Conservation (phyloP, 352 stramenopile genomes). For the Blastocystis sp. region DNA sequence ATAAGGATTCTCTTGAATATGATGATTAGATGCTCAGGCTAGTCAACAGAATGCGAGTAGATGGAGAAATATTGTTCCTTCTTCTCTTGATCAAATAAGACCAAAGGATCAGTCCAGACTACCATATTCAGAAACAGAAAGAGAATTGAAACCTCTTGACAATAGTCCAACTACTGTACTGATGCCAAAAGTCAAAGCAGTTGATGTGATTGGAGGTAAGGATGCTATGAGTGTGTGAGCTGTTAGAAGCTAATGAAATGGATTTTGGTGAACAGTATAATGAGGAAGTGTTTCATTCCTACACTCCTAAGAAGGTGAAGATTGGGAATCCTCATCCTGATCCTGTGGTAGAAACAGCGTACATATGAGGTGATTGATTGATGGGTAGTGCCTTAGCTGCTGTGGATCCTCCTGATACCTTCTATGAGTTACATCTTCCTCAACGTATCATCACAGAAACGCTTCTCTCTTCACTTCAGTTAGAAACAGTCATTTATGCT, state of each 20-base stretch:
- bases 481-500: conserved; percentile 72
- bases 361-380: background rate
- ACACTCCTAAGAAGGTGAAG: conserved; percentile 63
- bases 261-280: conserved; percentile 60
- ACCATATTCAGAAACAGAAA: no score
- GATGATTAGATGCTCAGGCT: no score
- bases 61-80: no score
- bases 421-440: conserved; percentile 41
- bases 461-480: conserved; percentile 69
- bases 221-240: background rate
- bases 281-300: conserved; percentile 62
- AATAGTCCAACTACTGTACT: no score
- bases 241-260: conserved; percentile 29
- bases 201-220: conserved; percentile 24
- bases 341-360: conserved; percentile 66
- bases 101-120: no score
- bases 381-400: conserved; percentile 20
- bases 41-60: no score
- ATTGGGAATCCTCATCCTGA: conserved; percentile 65
- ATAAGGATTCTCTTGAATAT: no score
- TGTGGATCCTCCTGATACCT: conserved; percentile 8
- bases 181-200: no score
- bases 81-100: no score
- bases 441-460: conserved; percentile 67
- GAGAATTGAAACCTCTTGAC: no score